Percentiles rank a stretch among this genome's conserved stretches.
These are phyloP conservation scores for Diaporthe batatas DNA, from an alignment of 2,329 filamentous ascomycete genomes.

Conservation along the genomic window DNA sequence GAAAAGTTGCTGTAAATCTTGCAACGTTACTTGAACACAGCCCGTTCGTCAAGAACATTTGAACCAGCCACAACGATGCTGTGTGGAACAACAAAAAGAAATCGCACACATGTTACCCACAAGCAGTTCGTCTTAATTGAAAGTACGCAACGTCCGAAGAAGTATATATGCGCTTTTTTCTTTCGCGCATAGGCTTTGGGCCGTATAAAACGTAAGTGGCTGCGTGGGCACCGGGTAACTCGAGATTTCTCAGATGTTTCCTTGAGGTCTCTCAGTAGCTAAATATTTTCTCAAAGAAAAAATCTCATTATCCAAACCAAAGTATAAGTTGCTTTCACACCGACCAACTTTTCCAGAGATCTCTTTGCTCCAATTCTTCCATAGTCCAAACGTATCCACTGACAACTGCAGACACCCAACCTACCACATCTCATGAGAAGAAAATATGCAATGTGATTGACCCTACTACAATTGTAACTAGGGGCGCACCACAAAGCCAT, in stretches of 20 bases:
- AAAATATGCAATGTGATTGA: neutral
- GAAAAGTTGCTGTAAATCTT: constrained; percentile 3
- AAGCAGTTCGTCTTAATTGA: neutral
- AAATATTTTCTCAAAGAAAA: neutral
- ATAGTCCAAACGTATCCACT: neutral
- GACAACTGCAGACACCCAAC: neutral
- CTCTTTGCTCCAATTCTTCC: neutral
- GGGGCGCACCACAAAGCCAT: neutral
- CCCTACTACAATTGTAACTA: too few species aligned
- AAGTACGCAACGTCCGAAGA: neutral
- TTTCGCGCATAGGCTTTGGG: too few species aligned
- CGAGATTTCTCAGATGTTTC: neutral
- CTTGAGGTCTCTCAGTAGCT: neutral
- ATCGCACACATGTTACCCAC: neutral
- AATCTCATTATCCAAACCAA: too few species aligned
- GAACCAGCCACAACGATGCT: too few species aligned
- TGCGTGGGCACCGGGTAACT: too few species aligned
- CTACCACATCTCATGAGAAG: neutral
- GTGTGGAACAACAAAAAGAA: neutral
- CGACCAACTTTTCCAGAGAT: too few species aligned
- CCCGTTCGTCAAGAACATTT: too few species aligned
- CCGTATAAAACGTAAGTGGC: too few species aligned
- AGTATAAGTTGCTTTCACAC: too few species aligned
- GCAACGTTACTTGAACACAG: neutral
- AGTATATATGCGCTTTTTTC: neutral